These are phyloP conservation scores for Colletotrichum cuscutae DNA, from an alignment of 2,329 filamentous ascomycete species.

Conservation along the genomic window DNA sequence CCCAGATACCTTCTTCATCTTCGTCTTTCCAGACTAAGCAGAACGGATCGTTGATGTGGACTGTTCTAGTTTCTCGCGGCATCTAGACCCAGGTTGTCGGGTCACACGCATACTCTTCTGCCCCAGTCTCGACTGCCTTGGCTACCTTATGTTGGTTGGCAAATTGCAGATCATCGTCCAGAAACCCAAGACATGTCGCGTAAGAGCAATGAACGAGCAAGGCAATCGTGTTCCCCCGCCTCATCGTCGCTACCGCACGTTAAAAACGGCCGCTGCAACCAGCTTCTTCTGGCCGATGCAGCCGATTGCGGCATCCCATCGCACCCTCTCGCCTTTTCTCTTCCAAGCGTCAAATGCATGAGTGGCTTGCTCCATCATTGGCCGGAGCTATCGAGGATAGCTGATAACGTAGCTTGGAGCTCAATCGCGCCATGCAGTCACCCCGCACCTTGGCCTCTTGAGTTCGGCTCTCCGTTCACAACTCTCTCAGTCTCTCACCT, in stretches of 20 bases:
- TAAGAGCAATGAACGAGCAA: not conserved
- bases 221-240: slow-evolving; percentile 3
- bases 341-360: not conserved
- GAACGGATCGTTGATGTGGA: not conserved
- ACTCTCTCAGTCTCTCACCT: not conserved
- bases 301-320: slow-evolving; percentile 19
- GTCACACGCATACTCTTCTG: not conserved
- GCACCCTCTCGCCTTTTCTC: not conserved
- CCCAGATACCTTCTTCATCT: not conserved
- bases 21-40: not conserved
- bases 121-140: not conserved
- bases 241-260: slow-evolving; percentile 21
- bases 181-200: not conserved
- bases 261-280: slow-evolving; percentile 14
- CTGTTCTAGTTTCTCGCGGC: not conserved
- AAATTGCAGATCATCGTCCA: not conserved
- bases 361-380: slow-evolving; percentile 3
- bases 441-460: slow-evolving; percentile 11
- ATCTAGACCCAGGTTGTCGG: not conserved
- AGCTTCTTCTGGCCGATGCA: slow-evolving; percentile 9
- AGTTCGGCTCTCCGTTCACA: not conserved
- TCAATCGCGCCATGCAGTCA: not conserved
- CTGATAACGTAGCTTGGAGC: slow-evolving; percentile 10
- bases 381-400: not conserved
- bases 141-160: not conserved